Evolutionary conservation across 805 yeast species (phyloP).

Genomic region (Wickerhamomyces subpelliculosus): DNA sequence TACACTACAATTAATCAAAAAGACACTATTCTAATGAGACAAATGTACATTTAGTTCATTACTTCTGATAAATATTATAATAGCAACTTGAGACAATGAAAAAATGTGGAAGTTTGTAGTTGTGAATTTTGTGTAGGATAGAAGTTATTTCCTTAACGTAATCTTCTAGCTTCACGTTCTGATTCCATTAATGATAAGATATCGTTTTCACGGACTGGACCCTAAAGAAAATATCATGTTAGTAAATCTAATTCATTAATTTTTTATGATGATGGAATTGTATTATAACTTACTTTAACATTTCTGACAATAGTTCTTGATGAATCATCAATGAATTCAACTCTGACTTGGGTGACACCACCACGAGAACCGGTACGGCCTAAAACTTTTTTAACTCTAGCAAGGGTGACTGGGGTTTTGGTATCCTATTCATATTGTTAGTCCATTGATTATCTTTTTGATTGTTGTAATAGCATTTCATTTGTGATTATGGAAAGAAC

Average conservation of each 20-base stretch:
- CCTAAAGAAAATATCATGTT: conserved; percentile 24
- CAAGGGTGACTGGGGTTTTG: conserved; percentile 80
- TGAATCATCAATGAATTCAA: conserved; percentile 91
- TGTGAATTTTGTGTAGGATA: conserved; percentile 9
- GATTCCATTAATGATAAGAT: conserved; percentile 99
- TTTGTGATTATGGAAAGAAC: background rate
- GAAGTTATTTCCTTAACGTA: conserved; percentile 61
- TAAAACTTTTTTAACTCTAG: conserved; percentile 98
- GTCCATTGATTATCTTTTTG: background rate
- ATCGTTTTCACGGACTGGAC: conserved; percentile 97
- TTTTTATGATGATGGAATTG: too few species aligned
- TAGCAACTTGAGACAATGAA: background rate
- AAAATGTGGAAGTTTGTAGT: background rate
- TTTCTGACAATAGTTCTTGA: conserved; percentile 95
- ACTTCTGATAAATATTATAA: conserved; percentile 5
- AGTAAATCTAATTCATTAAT: background rate
- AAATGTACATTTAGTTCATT: conserved; percentile 22
- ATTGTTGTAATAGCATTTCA: too few species aligned
- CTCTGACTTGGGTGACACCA: conserved; percentile 99
- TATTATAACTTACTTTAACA: conserved; percentile 48
- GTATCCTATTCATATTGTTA: conserved; percentile 18
- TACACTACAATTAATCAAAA: conserved; percentile 1
- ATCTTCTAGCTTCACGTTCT: conserved; percentile 98
- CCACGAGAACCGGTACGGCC: conserved; percentile 99
- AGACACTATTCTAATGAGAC: conserved; percentile 9